Conservation (phyloP, 2,329 filamentous ascomycete genomes). For the Fusarium dlaminii region DNA sequence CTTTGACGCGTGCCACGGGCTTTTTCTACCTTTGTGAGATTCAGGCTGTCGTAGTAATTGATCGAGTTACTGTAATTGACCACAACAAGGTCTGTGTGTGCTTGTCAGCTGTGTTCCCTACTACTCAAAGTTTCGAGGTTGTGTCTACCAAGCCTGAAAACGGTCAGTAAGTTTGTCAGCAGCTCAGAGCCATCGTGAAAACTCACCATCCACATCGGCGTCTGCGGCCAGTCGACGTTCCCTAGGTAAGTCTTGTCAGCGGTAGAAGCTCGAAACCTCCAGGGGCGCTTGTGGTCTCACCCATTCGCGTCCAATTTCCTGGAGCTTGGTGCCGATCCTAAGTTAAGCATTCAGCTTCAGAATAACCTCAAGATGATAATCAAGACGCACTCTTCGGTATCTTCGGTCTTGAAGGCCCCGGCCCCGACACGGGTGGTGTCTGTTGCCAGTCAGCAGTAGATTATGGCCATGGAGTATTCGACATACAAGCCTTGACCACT, state of each 20-base stretch:
- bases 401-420: background rate
- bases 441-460: background rate
- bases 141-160: background rate
- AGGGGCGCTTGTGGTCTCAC: background rate
- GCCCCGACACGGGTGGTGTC: background rate
- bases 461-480: background rate
- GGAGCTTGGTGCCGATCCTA: background rate
- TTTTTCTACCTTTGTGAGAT: background rate
- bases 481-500: background rate
- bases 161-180: background rate
- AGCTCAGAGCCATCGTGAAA: background rate
- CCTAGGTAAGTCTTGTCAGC: background rate
- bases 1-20: background rate
- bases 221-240: background rate
- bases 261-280: background rate
- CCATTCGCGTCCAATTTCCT: background rate
- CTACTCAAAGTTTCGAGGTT: background rate
- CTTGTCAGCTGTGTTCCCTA: background rate
- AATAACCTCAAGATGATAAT: background rate
- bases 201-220: background rate
- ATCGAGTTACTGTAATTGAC: background rate
- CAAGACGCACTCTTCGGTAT: background rate
- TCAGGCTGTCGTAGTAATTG: background rate
- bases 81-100: background rate
- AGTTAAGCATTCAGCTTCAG: background rate